Evolutionary conservation across 2,329 filamentous ascomycete species (phyloP).

Genomic region (Alternaria metachromatica): DNA sequence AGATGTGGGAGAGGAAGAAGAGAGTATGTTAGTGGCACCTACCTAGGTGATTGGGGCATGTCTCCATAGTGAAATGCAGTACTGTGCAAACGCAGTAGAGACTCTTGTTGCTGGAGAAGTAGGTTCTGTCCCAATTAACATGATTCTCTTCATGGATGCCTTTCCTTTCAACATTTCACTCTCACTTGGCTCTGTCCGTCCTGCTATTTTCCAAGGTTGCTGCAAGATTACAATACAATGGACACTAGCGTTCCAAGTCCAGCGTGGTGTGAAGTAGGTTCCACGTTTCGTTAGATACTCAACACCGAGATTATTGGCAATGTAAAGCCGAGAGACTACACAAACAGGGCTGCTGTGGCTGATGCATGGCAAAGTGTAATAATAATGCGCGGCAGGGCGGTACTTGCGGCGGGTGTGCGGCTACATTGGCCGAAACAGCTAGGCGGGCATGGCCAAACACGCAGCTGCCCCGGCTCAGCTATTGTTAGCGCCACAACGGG

Average conservation of each 20-base stretch:
- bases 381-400: not conserved
- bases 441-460: not conserved
- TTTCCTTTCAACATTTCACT: no score
- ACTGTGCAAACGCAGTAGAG: not conserved
- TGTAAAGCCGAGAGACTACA: not conserved
- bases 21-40: not conserved
- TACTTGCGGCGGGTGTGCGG: not conserved
- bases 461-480: not conserved
- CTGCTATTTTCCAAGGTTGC: not conserved
- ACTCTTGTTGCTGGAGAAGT: not conserved
- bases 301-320: not conserved
- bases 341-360: slow-evolving; percentile 13
- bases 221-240: not conserved
- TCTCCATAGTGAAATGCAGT: not conserved
- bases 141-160: not conserved
- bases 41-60: not conserved
- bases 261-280: not conserved
- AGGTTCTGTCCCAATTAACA: not conserved
- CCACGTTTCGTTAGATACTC: not conserved
- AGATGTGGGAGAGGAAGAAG: not conserved
- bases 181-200: not conserved
- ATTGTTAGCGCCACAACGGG: slow-evolving; percentile 15
- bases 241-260: not conserved
- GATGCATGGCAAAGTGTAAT: slow-evolving; percentile 5
- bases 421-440: not conserved